phyloP scores from a whole-genome alignment of 2,329 filamentous ascomycete genomes.

The Samsoniella hepiali region DNA sequence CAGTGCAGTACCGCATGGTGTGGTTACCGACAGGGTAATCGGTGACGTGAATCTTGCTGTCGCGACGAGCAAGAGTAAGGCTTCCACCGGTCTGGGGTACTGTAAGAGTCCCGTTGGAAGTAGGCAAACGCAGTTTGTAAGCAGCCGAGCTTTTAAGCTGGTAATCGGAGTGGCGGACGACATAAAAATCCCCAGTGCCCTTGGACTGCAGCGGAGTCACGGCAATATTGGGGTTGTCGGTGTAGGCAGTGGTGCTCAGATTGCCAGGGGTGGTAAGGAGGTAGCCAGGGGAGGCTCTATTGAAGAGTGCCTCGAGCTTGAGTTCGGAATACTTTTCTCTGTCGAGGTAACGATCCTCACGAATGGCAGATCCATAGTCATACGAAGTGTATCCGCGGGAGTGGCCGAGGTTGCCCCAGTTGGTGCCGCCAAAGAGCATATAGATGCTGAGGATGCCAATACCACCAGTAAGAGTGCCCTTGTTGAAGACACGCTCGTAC shows the following conservation, averaged over 20 bases:
- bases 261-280: slow-evolving; percentile 48
- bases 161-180: slow-evolving; percentile 61
- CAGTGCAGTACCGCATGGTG: slow-evolving; percentile 62
- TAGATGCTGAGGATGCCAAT: slow-evolving; percentile 66
- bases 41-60: slow-evolving; percentile 61
- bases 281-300: slow-evolving; percentile 65
- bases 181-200: slow-evolving; percentile 51
- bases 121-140: slow-evolving; percentile 59
- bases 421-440: slow-evolving; percentile 73
- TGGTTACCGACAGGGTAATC: slow-evolving; percentile 58
- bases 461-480: slow-evolving; percentile 63
- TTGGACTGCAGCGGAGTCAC: slow-evolving; percentile 57
- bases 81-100: slow-evolving; percentile 54
- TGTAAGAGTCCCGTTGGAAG: slow-evolving; percentile 49
- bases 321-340: slow-evolving; percentile 72
- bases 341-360: slow-evolving; percentile 61
- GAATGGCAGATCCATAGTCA: slow-evolving; percentile 50
- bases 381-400: slow-evolving; percentile 55
- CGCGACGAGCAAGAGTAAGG: slow-evolving; percentile 55
- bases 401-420: slow-evolving; percentile 72
- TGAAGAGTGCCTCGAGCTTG: slow-evolving; percentile 68
- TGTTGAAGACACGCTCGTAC: slow-evolving; percentile 71
- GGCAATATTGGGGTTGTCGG: slow-evolving; percentile 43
- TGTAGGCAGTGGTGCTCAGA: slow-evolving; percentile 29
- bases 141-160: slow-evolving; percentile 49